phyloP scores from a whole-genome alignment of 345 rosid genomes.

The Eucalyptus marginata region DNA sequence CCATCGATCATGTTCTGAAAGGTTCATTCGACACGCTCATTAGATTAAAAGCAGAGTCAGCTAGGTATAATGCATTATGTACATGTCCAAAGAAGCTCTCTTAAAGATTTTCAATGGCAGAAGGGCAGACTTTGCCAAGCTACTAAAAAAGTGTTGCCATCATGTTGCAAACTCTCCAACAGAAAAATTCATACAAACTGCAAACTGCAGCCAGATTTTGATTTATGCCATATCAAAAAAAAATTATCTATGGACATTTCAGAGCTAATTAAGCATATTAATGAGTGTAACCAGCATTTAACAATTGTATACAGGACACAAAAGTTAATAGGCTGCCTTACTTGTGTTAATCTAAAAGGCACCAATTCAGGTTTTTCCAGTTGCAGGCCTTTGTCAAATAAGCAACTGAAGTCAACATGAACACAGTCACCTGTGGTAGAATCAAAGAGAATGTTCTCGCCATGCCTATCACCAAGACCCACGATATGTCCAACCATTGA shows the following conservation, averaged over 20 bases:
- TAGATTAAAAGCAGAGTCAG: not conserved
- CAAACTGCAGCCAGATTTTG: not conserved
- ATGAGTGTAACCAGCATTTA: not conserved
- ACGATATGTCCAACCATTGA: slow-evolving; percentile 99
- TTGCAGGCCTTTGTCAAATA: slow-evolving; percentile 93
- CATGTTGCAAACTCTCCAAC: not conserved
- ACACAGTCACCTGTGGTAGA: slow-evolving; percentile 99
- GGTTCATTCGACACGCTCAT: not conserved
- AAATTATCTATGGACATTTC: not conserved
- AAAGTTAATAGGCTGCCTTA: not conserved
- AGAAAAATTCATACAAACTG: not conserved
- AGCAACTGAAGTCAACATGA: slow-evolving; percentile 96
- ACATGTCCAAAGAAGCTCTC: not conserved
- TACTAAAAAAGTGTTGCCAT: not conserved
- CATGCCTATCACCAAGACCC: slow-evolving; percentile 96
- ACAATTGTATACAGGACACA: not conserved
- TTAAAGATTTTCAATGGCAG: not conserved
- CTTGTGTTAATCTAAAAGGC: slow-evolving; percentile 97
- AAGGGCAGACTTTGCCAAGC: not conserved
- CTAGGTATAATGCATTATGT: not conserved
- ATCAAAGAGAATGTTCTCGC: slow-evolving; percentile 97
- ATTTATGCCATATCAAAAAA: not conserved
- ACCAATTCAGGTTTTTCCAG: slow-evolving; percentile 98
- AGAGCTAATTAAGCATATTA: not conserved
- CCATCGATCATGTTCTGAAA: slow-evolving; percentile 96